Evolutionary conservation across 805 yeast genomes (phyloP), one percentile per base, ranked within the genome.

Genomic region (Teunomyces atbi): DNA sequence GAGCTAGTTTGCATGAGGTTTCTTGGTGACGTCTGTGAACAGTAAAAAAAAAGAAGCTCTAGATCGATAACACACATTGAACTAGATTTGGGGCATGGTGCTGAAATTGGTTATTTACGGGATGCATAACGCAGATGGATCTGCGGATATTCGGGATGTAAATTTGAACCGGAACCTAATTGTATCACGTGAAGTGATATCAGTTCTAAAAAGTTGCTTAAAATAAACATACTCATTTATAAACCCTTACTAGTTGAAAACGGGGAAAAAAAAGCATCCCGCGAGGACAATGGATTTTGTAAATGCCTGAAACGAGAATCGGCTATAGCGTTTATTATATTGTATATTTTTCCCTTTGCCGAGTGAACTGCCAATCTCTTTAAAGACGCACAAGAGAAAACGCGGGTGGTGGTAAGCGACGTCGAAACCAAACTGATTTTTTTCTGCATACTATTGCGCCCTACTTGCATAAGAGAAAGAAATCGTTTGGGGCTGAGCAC

Each of bases 71-170:
- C 23, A 18, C 37, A 34, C 18, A 7, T 18, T 6, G n/a, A 34
- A 34, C 21, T n/a, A 18, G 21, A 34, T 18, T 34, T 19, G 18
- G n/a, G 41, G 16, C 29, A 38, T 10, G 3, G 11, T 36, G 26
- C 40, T 34, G 37, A 34, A 34, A 34, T 34, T 12, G 37, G 21
- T 18, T n/a, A 34, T 11, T 34, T 18, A 34, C 37, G 37, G 37
- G 37, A 19, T 19, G 37, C 37, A 19, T 34, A n/a, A 19, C 21
- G 39, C 15, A 21, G 23, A 19, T 21, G 28, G 39, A 36, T 36
- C 39, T 36, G n/a, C 39, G 39, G 39, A 21, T 20, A 5, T 13
- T 36, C 39, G 39, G 39, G 16, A 3, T n/a, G 7, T 12, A 36
- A 18, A 10, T 36, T 11, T n/a, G 16, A 18, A 12, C 16, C 39